phyloP scores from a whole-genome alignment of 495 filamentous ascomycete species.

The Pseudotulostoma volvatum region DNA sequence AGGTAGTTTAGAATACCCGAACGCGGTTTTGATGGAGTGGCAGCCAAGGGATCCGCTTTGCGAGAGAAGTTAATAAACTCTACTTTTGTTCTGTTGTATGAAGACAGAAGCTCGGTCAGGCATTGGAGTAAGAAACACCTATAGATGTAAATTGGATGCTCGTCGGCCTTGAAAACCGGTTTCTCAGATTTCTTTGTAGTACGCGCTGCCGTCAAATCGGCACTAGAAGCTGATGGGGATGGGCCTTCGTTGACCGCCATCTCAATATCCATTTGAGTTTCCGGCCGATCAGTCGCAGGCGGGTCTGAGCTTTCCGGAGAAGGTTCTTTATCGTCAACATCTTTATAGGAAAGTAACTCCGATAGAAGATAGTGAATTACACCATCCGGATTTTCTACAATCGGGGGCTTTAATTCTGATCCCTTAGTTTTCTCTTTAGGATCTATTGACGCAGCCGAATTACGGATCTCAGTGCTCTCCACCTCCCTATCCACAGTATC shows the following conservation, averaged over 20 bases:
- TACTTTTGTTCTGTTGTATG: slow-evolving; percentile 85
- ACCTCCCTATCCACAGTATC: slow-evolving; percentile 20
- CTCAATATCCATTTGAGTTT: slow-evolving; percentile 34
- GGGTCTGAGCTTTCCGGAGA: slow-evolving; percentile 33
- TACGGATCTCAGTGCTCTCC: slow-evolving; percentile 14
- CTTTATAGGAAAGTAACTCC: slow-evolving; percentile 79
- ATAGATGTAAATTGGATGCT: slow-evolving; percentile 92
- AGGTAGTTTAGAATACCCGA: slow-evolving; percentile 89
- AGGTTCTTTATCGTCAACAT: slow-evolving; percentile 69
- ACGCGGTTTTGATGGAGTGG: slow-evolving; percentile 84
- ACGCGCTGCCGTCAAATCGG: slow-evolving; percentile 16
- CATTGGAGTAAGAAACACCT: slow-evolving; percentile 90
- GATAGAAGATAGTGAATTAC: slow-evolving; percentile 93
- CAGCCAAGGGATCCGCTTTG: slow-evolving; percentile 62
- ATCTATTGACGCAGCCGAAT: slow-evolving; percentile 24
- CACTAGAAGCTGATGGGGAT: slow-evolving; percentile 22
- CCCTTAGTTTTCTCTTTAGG: slow-evolving; percentile 48
- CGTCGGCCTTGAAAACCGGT: slow-evolving; percentile 69
- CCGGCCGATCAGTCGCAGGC: slow-evolving; percentile 14
- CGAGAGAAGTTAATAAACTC: slow-evolving; percentile 99
- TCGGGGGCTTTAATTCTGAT: slow-evolving; percentile 59
- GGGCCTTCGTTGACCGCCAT: slow-evolving; percentile 24
- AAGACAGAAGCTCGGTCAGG: slow-evolving; percentile 79
- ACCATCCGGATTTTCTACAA: slow-evolving; percentile 85
- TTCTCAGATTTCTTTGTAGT: slow-evolving; percentile 51